Evolutionary conservation across 306 rosid genomes (phyloP).

Genomic region (Prunus davidiana): DNA sequence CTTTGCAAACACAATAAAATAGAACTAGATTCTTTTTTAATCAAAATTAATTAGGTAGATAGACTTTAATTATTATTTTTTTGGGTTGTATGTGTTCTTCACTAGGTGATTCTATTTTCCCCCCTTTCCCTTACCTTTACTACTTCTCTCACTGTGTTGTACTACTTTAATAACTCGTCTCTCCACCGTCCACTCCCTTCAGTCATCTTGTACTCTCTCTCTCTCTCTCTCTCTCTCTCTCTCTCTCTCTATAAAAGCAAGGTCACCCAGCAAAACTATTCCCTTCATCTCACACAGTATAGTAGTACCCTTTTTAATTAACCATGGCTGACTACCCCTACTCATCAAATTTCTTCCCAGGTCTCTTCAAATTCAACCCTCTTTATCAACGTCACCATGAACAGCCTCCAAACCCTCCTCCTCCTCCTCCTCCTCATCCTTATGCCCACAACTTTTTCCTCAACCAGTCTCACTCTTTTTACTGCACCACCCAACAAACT

Average conservation of each 20-base stretch:
- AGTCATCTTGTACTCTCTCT: constrained; percentile 80
- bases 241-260: constrained; percentile 37
- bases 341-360: constrained; percentile 42
- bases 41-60: neutral
- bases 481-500: constrained; percentile 18
- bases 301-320: constrained; percentile 10
- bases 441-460: constrained; percentile 23
- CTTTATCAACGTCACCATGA: constrained; percentile 20
- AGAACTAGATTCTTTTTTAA: constrained; percentile 18
- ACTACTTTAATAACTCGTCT: constrained; percentile 32
- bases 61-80: neutral
- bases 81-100: neutral
- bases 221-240: constrained; percentile 57
- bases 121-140: constrained; percentile 12
- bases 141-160: constrained; percentile 15
- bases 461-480: constrained; percentile 12
- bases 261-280: constrained; percentile 30
- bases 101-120: constrained; percentile 10
- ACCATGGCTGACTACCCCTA: constrained; percentile 44
- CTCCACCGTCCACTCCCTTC: constrained; percentile 79
- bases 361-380: constrained; percentile 44
- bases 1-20: neutral
- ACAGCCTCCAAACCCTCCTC: constrained; percentile 15
- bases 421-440: neutral
- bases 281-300: neutral